Base-by-base conservation (phyloP, 192 early-diverging fungal species). In the Backusella australiensis region DNA sequence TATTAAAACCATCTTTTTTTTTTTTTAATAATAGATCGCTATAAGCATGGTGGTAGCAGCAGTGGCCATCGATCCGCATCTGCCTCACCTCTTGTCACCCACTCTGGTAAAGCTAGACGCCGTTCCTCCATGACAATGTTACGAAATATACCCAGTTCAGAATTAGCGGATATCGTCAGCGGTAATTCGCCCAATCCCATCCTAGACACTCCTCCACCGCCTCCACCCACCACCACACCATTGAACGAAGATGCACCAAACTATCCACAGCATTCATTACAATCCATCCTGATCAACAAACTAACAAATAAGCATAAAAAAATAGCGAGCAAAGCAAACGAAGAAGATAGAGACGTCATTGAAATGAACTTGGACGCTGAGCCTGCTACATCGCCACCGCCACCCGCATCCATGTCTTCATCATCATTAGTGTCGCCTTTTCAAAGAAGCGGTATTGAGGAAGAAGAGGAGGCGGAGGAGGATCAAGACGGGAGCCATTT, bases 91-190 rank as follows among this genome's bases (percentile, higher is more conserved):
- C 63, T 59, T 34, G 46, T 70, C 5, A 32, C 52, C 17, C 67
- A 76, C 32, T 26, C 44, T 17, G 32, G 49, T 9, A 79, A 77
- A 41, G 35, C 59, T 0, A 72, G 76, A 4, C 78, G 82, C 38
- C 71, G 82, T 26, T 83, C 82, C 0, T 83, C 82, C 39, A 80
- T 83, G 75, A 78, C 72, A 4, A 74, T 83, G 75, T 63, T 83
- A 6, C 75, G 82, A 3, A 76, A 77, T 68, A 83, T 83, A 72
- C 82, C 82, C 49, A 76, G 74, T 34, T 76, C 78, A 59, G 82
- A 83, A 75, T 72, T 83, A 14, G 82, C 82, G 2, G 77, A 56
- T 34, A 83, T 83, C 29, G 75, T 83, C 6, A 79, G 82, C 29
- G 82, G 82, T n/a, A 79, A 77, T 26, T 74, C 78, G 6, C 78